Evolutionary conservation across 257 asterid species (phyloP).

Genomic region (Penstemon newberryi): DNA sequence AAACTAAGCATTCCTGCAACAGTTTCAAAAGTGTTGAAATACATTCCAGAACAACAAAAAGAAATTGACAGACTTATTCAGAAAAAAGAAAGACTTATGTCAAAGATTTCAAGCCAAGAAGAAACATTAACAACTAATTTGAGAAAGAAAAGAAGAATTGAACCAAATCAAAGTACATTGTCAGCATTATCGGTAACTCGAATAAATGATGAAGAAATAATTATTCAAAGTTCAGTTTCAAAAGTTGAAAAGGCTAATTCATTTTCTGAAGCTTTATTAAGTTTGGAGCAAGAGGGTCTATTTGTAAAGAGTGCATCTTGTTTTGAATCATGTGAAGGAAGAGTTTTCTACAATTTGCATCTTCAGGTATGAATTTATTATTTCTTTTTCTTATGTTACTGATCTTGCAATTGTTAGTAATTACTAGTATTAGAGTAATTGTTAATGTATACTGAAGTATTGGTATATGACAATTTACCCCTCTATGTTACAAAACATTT

Average conservation of each 20-base stretch:
- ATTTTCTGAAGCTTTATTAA: conserved; percentile 26
- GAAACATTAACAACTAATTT: neutral
- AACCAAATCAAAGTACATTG: neutral
- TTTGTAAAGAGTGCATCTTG: conserved; percentile 40
- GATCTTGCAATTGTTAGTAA: no score
- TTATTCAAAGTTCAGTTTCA: conserved; percentile 42
- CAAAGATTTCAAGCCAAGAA: conserved; percentile 30
- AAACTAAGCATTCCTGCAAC: conserved; percentile 69
- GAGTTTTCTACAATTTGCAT: conserved; percentile 47
- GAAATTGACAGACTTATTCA: conserved; percentile 47
- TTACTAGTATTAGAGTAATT: no score
- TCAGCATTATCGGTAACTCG: conserved; percentile 37
- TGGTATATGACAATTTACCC: no score
- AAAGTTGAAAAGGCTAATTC: conserved; percentile 4
- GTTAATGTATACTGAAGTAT: no score
- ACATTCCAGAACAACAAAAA: conserved; percentile 73
- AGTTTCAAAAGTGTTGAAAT: conserved; percentile 55
- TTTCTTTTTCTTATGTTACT: neutral
- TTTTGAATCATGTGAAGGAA: conserved; percentile 40
- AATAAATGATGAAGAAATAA: conserved; percentile 31
- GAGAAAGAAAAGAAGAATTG: neutral
- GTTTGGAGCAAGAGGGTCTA: conserved; percentile 49
- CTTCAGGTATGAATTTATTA: conserved; percentile 39
- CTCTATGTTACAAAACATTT: no score
- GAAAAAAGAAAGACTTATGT: conserved; percentile 44